A percentile compares a stretch with the other conserved stretches of the same genome.
Evolutionary conservation across 768 basidiomycete genomes (phyloP).

Genomic region (Naganishia friedmannii): DNA sequence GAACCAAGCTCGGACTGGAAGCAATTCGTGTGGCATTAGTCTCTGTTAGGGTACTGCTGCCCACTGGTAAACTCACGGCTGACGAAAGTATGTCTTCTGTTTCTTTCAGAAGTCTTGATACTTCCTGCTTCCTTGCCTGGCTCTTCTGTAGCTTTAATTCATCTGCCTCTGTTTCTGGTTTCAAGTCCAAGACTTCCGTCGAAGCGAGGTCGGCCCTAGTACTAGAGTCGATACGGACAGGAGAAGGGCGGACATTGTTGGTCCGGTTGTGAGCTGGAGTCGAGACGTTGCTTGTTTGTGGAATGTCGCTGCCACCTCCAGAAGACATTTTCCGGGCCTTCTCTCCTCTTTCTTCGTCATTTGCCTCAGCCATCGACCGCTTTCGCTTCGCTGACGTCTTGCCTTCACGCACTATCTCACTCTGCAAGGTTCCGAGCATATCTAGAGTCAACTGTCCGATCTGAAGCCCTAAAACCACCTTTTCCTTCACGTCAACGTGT

Average conservation of each 20-base stretch:
- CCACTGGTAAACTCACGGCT: neutral
- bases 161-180: slow-evolving; percentile 13
- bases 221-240: neutral
- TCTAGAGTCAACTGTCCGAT: slow-evolving; percentile 26
- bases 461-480: slow-evolving; percentile 17
- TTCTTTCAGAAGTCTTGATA: slow-evolving; percentile 24
- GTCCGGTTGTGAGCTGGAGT: neutral
- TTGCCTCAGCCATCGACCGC: neutral
- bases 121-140: slow-evolving; percentile 19
- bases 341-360: neutral
- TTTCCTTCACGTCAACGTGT: slow-evolving; percentile 10
- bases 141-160: neutral
- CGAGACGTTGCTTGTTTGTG: neutral
- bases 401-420: slow-evolving; percentile 16
- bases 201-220: slow-evolving; percentile 2
- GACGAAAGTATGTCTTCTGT: slow-evolving; percentile 22
- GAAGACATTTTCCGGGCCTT: slow-evolving; percentile 1
- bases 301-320: neutral
- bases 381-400: slow-evolving; percentile 9
- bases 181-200: neutral
- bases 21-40: neutral
- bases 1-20: slow-evolving; percentile 15
- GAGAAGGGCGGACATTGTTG: slow-evolving; percentile 2
- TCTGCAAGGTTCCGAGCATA: slow-evolving; percentile 24
- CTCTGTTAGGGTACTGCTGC: neutral